Base-by-base conservation (phyloP, 202 grass and related monocot genomes). In the Panicum hallii region DNA sequence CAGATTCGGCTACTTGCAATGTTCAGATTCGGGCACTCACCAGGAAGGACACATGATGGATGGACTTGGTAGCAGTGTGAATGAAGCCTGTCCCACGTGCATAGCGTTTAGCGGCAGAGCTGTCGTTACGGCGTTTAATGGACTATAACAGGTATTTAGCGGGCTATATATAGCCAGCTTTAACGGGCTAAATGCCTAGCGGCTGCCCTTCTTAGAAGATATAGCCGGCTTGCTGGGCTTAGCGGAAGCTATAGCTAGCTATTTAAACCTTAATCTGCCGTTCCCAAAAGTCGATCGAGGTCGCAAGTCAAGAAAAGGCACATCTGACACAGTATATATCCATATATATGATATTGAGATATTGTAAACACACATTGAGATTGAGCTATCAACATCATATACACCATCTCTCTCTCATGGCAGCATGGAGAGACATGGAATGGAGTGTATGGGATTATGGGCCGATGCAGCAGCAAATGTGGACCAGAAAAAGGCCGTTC, bases 361-460 rank as follows among this genome's bases (percentile, higher is more conserved):
- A 40, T 40, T 17, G 6, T 19, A 4, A 23, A 19, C 2, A 16
- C 11, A 40, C 42, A 56, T 16, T 49, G 5, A 2, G 46, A 72
- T 52, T 49, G 73, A 75, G 73, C 49, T 49, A 81, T 56, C 64
- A 81, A 67, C 48, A 70, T 56, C 64, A 56, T 32, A 38, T 44
- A 38, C 60, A 53, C 19, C 17, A 38, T 67, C 60, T 66, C 28
- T 40, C 28, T 66, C 28, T 40, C 28, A 36, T 70, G 45, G 69
- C 69, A 1, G 20, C 17, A 70, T 70, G 67, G 67, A 20, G 16
- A 20, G 9, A 19, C 13, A 66, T 65, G 77, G 44, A 32, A 11
- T 38, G n/a, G 32, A 22, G 32, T 40, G 63, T 67, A 40, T 65
- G 26, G 77, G 77, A 79, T 67, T 67, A 73, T 82, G 68, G 67